Percentiles rank a stretch among this genome's conserved stretches.
Conservation (phyloP, 225 moss, liverwort and hornwort species). For the Thuidium tamariscinum region DNA sequence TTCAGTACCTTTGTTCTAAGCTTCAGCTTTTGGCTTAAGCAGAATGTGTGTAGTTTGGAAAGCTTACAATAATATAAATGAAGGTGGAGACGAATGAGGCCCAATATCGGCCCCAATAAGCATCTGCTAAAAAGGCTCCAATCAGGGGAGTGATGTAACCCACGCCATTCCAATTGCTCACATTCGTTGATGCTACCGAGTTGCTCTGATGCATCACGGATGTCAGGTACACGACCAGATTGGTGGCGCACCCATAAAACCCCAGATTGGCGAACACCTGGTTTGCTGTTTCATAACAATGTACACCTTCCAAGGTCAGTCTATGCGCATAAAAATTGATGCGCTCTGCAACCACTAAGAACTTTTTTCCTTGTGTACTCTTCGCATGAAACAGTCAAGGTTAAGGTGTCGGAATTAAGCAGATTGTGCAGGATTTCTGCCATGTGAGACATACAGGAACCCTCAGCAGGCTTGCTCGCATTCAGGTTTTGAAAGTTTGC, state of each 20-base stretch:
- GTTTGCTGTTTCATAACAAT: conserved; percentile 29
- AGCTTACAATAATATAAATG: conserved; percentile 47
- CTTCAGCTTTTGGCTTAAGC: not conserved
- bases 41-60: not conserved
- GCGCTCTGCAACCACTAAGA: not conserved
- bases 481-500: not conserved
- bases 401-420: not conserved
- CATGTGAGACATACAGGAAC: not conserved
- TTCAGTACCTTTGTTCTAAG: not conserved
- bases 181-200: conserved; percentile 56
- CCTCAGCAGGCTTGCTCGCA: not conserved
- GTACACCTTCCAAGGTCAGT: not conserved
- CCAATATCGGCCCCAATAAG: conserved; percentile 76
- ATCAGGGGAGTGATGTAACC: conserved; percentile 68
- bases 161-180: conserved; percentile 74
- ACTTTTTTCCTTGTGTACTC: not conserved
- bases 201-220: conserved; percentile 74
- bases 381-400: not conserved
- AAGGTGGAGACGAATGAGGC: conserved; percentile 44
- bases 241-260: conserved; percentile 56
- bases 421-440: not conserved
- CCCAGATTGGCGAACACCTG: conserved; percentile 65
- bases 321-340: not conserved
- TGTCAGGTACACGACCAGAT: conserved; percentile 76
- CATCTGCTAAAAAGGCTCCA: conserved; percentile 73